Percentiles rank a stretch among this genome's conserved stretches.
Evolutionary conservation across 768 basidiomycete species (phyloP).

Genomic region (Suillus lakei): DNA sequence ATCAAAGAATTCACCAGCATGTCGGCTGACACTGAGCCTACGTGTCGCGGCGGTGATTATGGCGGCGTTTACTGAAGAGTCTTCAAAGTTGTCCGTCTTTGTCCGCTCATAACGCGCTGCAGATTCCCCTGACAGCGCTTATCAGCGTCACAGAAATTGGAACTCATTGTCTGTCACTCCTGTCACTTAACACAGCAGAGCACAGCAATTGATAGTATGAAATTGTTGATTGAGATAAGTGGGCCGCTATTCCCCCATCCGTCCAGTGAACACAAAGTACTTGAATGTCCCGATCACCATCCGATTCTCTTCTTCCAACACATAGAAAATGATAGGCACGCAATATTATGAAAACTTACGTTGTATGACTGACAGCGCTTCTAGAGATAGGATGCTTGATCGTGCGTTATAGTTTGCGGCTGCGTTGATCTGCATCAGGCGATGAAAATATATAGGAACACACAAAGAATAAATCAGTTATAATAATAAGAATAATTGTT

Average conservation of each 20-base stretch:
- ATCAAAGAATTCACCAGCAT: slow-evolving; percentile 6
- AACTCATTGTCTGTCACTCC: slow-evolving; percentile 1
- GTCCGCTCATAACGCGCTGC: background rate
- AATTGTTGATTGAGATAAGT: background rate
- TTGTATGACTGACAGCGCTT: slow-evolving; percentile 1
- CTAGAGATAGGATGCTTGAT: background rate
- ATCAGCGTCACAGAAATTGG: background rate
- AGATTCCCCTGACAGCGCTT: slow-evolving; percentile 1
- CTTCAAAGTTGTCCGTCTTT: background rate
- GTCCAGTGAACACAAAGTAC: background rate
- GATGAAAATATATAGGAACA: background rate
- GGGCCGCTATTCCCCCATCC: background rate
- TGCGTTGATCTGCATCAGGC: background rate
- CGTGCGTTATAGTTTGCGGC: background rate
- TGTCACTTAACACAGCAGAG: background rate
- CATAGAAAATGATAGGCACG: background rate
- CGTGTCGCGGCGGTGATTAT: slow-evolving; percentile 7
- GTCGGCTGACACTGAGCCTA: slow-evolving; percentile 1
- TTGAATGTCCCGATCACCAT: background rate
- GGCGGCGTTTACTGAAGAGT: slow-evolving; percentile 5
- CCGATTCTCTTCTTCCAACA: background rate
- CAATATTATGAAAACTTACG: background rate
- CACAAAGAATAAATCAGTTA: background rate
- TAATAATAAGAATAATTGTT: slow-evolving; percentile 8
- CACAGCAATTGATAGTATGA: background rate